Conservation (phyloP, 2,329 filamentous ascomycete genomes). For the Beauveria medogensis region DNA sequence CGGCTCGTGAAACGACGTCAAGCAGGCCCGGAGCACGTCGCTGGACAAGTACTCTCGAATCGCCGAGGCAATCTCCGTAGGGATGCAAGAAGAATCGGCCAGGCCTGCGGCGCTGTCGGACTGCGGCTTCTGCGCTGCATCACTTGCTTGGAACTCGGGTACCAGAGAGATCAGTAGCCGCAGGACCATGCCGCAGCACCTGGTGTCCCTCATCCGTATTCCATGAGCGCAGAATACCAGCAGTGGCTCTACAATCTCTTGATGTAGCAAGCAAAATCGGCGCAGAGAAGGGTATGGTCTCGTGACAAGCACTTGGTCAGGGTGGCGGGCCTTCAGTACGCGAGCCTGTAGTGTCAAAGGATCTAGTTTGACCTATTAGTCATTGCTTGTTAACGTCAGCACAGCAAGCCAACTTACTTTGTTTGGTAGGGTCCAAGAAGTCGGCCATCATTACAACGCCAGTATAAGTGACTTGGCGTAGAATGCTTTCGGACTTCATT, state of each 20-base stretch:
- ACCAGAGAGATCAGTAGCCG: conserved; percentile 81
- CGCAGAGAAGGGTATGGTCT: conserved; percentile 54
- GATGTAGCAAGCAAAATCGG: conserved; percentile 73
- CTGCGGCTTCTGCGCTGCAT: conserved; percentile 19
- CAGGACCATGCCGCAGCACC: conserved; percentile 79
- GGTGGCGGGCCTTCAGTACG: conserved; percentile 11
- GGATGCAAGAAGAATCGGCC: conserved; percentile 36
- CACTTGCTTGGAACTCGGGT: conserved; percentile 56
- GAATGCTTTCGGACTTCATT: conserved; percentile 95
- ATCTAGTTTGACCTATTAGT: conserved; percentile 19
- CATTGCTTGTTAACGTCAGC: neutral
- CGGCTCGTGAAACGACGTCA: conserved; percentile 84
- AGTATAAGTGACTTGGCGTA: conserved; percentile 86
- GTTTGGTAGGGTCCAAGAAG: conserved; percentile 68
- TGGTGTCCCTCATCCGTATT: conserved; percentile 80
- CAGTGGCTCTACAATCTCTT: conserved; percentile 75
- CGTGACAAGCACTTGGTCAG: conserved; percentile 19
- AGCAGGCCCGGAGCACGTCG: conserved; percentile 82
- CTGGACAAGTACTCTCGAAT: conserved; percentile 86
- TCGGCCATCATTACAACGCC: conserved; percentile 87
- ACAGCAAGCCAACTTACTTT: conserved; percentile 38
- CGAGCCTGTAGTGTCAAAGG: conserved; percentile 22
- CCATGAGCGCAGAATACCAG: conserved; percentile 88
- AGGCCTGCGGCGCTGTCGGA: conserved; percentile 12
- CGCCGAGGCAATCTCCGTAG: conserved; percentile 47